Percentiles rank a stretch among this genome's conserved stretches.
These are phyloP conservation scores for Rhizopogon rudus DNA, from an alignment of 768 basidiomycete genomes.

Conservation along the genomic window DNA sequence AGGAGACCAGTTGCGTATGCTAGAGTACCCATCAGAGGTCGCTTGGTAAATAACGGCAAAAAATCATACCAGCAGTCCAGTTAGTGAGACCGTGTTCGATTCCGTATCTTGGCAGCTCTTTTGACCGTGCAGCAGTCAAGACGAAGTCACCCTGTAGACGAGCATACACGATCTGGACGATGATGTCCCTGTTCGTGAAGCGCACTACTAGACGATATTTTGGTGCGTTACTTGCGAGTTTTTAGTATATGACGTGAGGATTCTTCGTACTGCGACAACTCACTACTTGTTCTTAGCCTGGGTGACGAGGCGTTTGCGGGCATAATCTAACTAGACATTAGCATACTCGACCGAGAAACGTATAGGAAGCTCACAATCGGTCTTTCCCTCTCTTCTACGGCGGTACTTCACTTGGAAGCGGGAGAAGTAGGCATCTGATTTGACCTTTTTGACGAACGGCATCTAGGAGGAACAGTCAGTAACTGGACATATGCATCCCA, in stretches of 20 bases:
- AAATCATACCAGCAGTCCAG: constrained; percentile 83
- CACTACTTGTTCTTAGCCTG: constrained; percentile 99
- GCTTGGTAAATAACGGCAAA: not conserved
- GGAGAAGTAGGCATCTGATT: constrained; percentile 97
- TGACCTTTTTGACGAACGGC: constrained; percentile 98
- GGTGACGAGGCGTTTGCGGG: constrained; percentile 92
- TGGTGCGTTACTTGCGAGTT: constrained; percentile 69
- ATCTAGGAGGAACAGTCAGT: constrained; percentile 39
- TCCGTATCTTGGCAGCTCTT: constrained; percentile 92
- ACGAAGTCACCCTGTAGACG: constrained; percentile 97
- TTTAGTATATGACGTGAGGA: constrained; percentile 6
- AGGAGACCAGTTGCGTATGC: constrained; percentile 98
- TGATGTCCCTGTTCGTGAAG: constrained; percentile 96
- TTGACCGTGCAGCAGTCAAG: constrained; percentile 80
- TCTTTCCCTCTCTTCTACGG: constrained; percentile 96
- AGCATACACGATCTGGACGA: constrained; percentile 94
- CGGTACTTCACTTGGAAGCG: constrained; percentile 99
- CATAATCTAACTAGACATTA: constrained; percentile 67
- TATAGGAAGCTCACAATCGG: constrained; percentile 69
- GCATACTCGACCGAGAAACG: not conserved
- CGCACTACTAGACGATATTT: constrained; percentile 99
- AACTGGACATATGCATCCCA: constrained; percentile 22
- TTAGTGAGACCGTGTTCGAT: constrained; percentile 98
- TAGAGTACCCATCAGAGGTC: constrained; percentile 21
- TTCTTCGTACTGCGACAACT: constrained; percentile 17